phyloP scores from a whole-genome alignment of 148 eudicot genomes.

The Selenicereus undatus region DNA sequence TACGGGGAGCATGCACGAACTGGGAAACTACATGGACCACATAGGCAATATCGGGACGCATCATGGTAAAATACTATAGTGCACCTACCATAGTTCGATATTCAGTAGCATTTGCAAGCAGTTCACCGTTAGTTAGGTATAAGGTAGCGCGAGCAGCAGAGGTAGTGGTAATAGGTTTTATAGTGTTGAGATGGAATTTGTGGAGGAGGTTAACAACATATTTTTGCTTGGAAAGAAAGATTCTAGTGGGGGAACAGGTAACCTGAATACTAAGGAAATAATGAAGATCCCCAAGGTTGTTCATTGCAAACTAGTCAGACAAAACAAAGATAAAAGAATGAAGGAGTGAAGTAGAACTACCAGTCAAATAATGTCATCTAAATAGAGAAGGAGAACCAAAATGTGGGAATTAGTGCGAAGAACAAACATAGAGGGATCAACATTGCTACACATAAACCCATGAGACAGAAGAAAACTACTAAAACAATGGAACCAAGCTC shows the following conservation, averaged over 20 bases:
- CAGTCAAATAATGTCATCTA: neutral
- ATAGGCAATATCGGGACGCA: neutral
- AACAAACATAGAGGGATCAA: no score
- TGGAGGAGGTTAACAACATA: neutral
- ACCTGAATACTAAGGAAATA: neutral
- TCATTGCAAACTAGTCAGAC: no score
- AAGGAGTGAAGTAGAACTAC: neutral
- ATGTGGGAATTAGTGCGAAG: neutral
- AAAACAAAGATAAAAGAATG: no score
- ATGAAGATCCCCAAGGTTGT: no score
- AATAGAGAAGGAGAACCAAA: neutral
- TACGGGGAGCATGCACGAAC: no score
- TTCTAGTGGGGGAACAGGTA: neutral
- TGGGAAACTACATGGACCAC: no score
- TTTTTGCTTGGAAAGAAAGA: neutral
- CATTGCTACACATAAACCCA: no score
- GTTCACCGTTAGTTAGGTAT: neutral
- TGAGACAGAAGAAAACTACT: no score
- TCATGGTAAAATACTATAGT: neutral
- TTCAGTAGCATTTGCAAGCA: neutral
- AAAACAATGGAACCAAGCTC: neutral
- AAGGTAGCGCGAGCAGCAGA: neutral
- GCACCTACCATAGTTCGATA: neutral
- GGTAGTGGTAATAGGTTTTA: neutral
- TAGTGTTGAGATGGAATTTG: neutral